Evolutionary conservation across 805 yeast species (phyloP), one percentile per base, ranked within the genome.

Genomic region (Alloascoidea hylecoeti): DNA sequence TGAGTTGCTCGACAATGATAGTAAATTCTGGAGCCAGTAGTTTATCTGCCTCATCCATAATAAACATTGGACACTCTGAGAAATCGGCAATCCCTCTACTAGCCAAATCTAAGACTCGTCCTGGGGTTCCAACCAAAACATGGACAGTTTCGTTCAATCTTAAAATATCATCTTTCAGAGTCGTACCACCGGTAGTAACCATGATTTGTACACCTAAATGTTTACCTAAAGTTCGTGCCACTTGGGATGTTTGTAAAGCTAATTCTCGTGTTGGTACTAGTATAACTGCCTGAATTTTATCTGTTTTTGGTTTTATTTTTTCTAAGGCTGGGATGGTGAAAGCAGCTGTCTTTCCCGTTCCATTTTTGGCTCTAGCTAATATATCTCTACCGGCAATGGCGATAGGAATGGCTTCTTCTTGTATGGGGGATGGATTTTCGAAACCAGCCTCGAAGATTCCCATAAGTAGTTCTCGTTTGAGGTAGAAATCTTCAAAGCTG

Each of bases 1-100:
- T 67, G 44, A 89, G 81, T 57, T 84, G 94, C 57, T 83, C 94
- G 45, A 89, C 83, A 40, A 88, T 78, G 27, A 74, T 72, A 48
- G 81, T 80, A 60, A 92, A 92, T 53, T 92, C 98, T 49, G 84
- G 75, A 30, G 92, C 75, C 42, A 92, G 71, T 81, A 92, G 83
- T 60, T 92, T 92, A 61, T 92, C 98, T 41, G 98, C 98, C 68
- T 92, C 98, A 60, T 92, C 98, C 96, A 92, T 86, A 39, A 94
- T 78, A 56, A 92, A 86, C 57, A 84, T 67, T 35, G 81, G 78
- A 61, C 95, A 84, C 44, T 79, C 81, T 39, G 83, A 75, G 42
- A 92, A 71, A 54, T 89, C 94, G 9, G 95, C 95, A 39, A 89
- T 68, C 39, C 72, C 68, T 65, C 95, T 79, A 19, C 86, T 71